These are phyloP conservation scores for Pseudoscleropodium purum DNA, from an alignment of 225 moss, liverwort and hornwort species.

Conservation along the genomic window DNA sequence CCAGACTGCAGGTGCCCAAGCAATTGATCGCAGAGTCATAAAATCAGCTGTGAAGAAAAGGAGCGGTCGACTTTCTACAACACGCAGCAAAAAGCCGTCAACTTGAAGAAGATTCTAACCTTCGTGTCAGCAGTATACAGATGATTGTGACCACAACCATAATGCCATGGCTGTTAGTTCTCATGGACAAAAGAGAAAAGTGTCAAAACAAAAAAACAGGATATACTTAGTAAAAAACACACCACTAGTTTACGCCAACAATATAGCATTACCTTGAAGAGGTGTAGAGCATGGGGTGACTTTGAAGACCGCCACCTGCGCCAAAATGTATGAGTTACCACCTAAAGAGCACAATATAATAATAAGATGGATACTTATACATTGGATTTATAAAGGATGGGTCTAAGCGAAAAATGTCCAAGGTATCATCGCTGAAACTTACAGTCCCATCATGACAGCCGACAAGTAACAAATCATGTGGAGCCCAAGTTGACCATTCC, in stretches of 20 bases:
- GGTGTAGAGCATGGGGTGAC: slow-evolving; percentile 31
- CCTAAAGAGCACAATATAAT: neutral
- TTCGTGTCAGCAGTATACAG: neutral
- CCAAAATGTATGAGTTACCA: neutral
- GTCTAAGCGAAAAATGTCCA: neutral
- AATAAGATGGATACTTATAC: neutral
- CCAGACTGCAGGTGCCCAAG: slow-evolving; percentile 89
- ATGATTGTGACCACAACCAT: neutral
- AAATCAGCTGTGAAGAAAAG: slow-evolving; percentile 85
- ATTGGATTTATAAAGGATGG: neutral
- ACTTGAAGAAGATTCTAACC: neutral
- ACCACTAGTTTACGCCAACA: neutral
- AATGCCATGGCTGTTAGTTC: neutral
- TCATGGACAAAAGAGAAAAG: neutral
- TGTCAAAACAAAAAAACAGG: neutral
- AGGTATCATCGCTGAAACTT: slow-evolving; percentile 6
- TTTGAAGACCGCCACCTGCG: slow-evolving; percentile 83
- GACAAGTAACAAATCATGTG: slow-evolving; percentile 78
- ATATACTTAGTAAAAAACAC: neutral
- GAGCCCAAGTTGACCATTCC: slow-evolving; percentile 96
- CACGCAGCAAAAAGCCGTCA: neutral
- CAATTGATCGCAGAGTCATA: slow-evolving; percentile 71
- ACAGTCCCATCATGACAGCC: slow-evolving; percentile 97
- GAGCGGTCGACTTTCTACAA: slow-evolving; percentile 67
- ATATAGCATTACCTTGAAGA: slow-evolving; percentile 27